Conservation (phyloP, 169 alveolate genomes). For the Perkinsus olseni region DNA sequence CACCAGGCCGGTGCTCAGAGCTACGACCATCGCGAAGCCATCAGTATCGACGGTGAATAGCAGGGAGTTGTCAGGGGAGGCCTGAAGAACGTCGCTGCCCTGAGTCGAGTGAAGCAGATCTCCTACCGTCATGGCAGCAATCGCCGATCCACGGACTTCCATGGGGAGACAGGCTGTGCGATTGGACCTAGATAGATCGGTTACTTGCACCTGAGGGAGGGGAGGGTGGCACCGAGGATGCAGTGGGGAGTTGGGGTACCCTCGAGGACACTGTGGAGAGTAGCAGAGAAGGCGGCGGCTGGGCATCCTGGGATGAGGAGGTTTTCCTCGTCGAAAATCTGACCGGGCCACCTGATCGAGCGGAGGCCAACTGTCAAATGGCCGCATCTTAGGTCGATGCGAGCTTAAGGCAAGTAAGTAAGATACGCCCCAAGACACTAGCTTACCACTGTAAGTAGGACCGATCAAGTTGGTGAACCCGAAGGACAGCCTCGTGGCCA, state of each 20-base stretch:
- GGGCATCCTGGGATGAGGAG: neutral
- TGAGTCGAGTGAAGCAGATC: neutral
- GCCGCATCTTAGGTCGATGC: neutral
- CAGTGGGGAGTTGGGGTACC: neutral
- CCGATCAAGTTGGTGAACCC: neutral
- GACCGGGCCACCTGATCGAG: neutral
- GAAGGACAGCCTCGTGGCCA: neutral
- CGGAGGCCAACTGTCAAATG: neutral
- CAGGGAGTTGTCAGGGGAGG: neutral
- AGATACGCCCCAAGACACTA: no score
- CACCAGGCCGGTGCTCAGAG: slow-evolving; percentile 45
- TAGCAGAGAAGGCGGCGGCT: neutral
- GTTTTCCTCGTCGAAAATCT: neutral
- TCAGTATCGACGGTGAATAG: neutral
- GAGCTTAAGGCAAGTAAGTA: neutral
- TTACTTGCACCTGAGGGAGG: neutral
- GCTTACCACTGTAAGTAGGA: neutral
- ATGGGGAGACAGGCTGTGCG: neutral
- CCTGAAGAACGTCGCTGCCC: neutral
- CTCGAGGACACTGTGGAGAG: neutral
- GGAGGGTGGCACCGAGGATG: no score
- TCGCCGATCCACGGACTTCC: neutral
- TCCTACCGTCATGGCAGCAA: neutral
- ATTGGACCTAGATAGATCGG: neutral
- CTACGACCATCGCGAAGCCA: slow-evolving; percentile 54